Conservation (phyloP, 352 stramenopile species). For the Elongisporangium prolatum region DNA sequence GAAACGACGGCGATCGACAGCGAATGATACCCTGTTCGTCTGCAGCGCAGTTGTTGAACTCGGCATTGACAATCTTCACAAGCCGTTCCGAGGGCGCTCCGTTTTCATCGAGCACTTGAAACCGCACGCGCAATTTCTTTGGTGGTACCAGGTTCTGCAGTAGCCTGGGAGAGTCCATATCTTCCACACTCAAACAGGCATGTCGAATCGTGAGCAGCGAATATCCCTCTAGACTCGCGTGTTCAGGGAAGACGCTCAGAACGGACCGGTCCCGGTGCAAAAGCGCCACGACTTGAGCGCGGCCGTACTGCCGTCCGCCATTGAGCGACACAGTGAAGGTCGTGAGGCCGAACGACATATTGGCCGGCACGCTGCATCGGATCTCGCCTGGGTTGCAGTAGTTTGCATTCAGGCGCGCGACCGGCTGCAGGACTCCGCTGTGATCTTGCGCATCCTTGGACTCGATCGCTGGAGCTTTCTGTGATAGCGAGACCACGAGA, state of each 20-base stretch:
- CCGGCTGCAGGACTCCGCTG: not conserved
- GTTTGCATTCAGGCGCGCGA: conserved; percentile 51
- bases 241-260: conserved; percentile 23
- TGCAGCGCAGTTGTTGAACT: conserved; percentile 10
- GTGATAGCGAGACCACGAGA: conserved; percentile 42
- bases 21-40: conserved; percentile 18
- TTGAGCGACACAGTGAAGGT: conserved; percentile 55
- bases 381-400: conserved; percentile 42
- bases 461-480: conserved; percentile 9
- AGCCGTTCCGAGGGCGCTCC: conserved; percentile 12
- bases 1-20: conserved; percentile 46
- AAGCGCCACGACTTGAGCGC: conserved; percentile 28
- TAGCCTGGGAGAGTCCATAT: conserved; percentile 33
- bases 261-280: conserved; percentile 46
- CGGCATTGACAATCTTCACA: conserved; percentile 28
- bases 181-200: conserved; percentile 29
- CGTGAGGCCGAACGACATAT: conserved; percentile 66
- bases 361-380: conserved; percentile 50
- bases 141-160: conserved; percentile 44
- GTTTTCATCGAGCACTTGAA: conserved; percentile 35
- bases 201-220: conserved; percentile 25
- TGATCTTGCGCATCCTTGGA: not conserved
- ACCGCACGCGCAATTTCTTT: conserved; percentile 37
- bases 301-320: conserved; percentile 52
- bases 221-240: conserved; percentile 37